Percentiles rank a stretch among this genome's conserved stretches.
Evolutionary conservation across 129 eudicot genomes (phyloP).

Genomic region (Ambrosia trifida): DNA sequence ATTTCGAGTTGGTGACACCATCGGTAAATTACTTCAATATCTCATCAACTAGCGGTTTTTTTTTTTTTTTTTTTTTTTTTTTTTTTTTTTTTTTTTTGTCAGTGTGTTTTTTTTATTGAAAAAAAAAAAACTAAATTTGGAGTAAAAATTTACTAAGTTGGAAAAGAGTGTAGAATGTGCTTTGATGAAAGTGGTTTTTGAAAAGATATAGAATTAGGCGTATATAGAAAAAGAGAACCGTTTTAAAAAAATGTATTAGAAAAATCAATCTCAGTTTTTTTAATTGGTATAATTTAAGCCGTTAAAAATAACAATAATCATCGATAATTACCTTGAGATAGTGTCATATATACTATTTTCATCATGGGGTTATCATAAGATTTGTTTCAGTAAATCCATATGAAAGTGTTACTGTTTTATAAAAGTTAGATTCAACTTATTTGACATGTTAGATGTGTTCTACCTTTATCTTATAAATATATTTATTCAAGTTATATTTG

Average conservation of each 20-base stretch:
- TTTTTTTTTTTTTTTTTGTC: neutral
- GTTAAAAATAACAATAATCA: too few species aligned
- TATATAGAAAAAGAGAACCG: too few species aligned
- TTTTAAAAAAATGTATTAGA: neutral
- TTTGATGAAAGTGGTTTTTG: neutral
- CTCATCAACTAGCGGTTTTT: neutral
- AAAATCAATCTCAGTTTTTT: neutral
- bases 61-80: neutral
- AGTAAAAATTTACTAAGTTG: neutral
- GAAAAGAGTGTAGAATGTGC: neutral
- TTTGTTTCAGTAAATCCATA: too few species aligned
- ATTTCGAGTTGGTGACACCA: conserved; percentile 55
- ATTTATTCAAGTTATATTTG: neutral
- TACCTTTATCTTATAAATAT: neutral
- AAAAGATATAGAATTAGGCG: too few species aligned
- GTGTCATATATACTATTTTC: too few species aligned
- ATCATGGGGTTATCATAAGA: too few species aligned
- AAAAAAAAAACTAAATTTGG: neutral
- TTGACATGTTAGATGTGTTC: too few species aligned
- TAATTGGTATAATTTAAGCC: too few species aligned
- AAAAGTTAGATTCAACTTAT: too few species aligned
- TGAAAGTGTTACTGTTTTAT: too few species aligned
- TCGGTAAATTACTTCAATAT: conserved; percentile 32
- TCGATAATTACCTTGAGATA: too few species aligned
- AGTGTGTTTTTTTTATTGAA: neutral